Base-by-base conservation (phyloP, 805 yeast species). In the Yamadazyma scolyti region DNA sequence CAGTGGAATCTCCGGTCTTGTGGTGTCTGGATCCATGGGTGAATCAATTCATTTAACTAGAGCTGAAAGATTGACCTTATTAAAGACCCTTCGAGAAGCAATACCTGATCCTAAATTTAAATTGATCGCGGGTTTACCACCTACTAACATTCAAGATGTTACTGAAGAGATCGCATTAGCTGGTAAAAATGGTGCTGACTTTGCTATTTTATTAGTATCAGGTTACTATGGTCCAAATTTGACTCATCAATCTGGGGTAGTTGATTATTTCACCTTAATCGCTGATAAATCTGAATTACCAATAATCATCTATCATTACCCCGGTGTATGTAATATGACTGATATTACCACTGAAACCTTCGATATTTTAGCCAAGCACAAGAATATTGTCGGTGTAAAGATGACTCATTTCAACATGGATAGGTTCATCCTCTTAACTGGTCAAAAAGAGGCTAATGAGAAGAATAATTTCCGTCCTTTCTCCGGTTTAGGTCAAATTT, bases 21-120 rank as follows among this genome's bases (percentile, higher is more conserved):
- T 61, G n/a, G 44, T 59, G 14, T 41, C 60, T 12, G 69, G 69
- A 1, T 61, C 68, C 4, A 60, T 61, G 54, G 69, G 69, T 7
- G 69, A 63, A 41, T 50, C 61, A n/a, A 42, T 50, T 9, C 62
- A 61, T 34, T 42, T 61, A 18, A 54, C 55, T 6, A 36, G 47
- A 22, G 39, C 45, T 10, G 69, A 63, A 35, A 44, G 68, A 27
- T 33, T 43, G 6, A 27, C 35, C 9, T 27, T 60, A 8, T 37
- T 61, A 9, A 30, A 36, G 7, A 30, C 50, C 1, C 41, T 61
- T 14, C 45, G 61, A 27, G 27, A 34, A 4, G 63, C 58, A 1
- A 42, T 58, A 25, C 65, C 62, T n/a, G 56, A 50, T 20, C 36
- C 33, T 13, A 44, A 47, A 1, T 50, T 61, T 36, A 44, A 45